Percentiles rank a stretch among this genome's conserved stretches.
Evolutionary conservation across 2,329 filamentous ascomycete species (phyloP).

Genomic region (Venturia carpophila): DNA sequence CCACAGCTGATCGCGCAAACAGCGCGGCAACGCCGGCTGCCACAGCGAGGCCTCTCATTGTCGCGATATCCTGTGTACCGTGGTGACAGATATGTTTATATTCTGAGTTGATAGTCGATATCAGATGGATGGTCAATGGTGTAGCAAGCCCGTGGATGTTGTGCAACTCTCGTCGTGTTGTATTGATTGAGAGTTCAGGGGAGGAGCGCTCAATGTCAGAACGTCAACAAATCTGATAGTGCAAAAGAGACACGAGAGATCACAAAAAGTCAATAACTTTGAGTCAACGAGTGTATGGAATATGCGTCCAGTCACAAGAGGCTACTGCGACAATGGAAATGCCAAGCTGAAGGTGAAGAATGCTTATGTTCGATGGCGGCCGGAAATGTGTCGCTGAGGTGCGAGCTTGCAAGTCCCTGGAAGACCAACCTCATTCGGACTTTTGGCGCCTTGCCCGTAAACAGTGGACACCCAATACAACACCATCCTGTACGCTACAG

Average conservation of each 20-base stretch:
- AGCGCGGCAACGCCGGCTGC: constrained; percentile 27
- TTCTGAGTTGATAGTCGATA: not conserved
- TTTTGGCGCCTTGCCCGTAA: not conserved
- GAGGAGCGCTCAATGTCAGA: not conserved
- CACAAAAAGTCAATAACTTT: not conserved
- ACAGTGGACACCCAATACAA: not conserved
- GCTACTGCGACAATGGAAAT: not conserved
- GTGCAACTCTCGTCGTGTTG: constrained; percentile 1
- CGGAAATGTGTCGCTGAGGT: not conserved
- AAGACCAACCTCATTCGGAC: not conserved
- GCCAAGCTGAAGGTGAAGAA: constrained; percentile 7
- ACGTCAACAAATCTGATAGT: not conserved
- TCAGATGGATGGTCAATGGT: not conserved
- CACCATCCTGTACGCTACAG: not conserved
- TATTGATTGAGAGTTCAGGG: not conserved
- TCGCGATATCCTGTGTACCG: not conserved
- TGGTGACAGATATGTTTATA: not conserved
- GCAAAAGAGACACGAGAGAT: not conserved
- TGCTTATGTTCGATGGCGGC: not conserved
- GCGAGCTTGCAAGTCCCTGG: not conserved
- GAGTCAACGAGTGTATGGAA: not conserved
- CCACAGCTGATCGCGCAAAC: constrained; percentile 41
- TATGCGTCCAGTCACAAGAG: not conserved
- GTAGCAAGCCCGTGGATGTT: not conserved
- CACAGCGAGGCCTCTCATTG: constrained; percentile 13